Evolutionary conservation across 768 basidiomycete species (phyloP).

Genomic region (Suillus occidentalis): DNA sequence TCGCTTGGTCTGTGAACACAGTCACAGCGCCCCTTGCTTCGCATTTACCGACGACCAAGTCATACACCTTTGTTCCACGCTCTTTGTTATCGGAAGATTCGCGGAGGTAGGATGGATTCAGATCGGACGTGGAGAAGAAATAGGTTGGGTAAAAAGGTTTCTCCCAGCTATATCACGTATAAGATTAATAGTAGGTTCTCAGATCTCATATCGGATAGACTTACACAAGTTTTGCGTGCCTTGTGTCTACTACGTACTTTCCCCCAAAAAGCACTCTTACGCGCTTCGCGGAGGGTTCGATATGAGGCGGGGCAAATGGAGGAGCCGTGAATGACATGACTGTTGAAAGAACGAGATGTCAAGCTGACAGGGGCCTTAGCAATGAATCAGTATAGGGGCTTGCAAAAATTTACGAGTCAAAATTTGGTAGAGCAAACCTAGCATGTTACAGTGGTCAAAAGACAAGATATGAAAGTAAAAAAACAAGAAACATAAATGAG

Average conservation of each 20-base stretch:
- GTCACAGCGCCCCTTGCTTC: conserved; percentile 41
- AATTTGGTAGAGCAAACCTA: neutral
- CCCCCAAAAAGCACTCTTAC: conserved; percentile 41
- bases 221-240: conserved; percentile 45
- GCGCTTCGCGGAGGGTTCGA: neutral
- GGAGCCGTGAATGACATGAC: conserved; percentile 18
- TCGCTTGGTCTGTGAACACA: conserved; percentile 27
- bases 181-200: conserved; percentile 1
- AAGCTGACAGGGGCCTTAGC: neutral
- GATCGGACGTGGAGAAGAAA: conserved; percentile 49
- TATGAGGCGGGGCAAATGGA: conserved; percentile 33
- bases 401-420: neutral
- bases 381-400: neutral
- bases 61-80: conserved; percentile 39
- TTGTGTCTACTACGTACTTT: conserved; percentile 53
- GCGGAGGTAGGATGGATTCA: conserved; percentile 43
- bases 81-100: conserved; percentile 29
- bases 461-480: neutral
- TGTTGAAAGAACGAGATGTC: neutral
- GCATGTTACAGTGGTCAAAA: conserved; percentile 1
- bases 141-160: conserved; percentile 52
- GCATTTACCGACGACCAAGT: conserved; percentile 44
- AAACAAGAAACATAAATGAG: neutral
- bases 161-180: conserved; percentile 48
- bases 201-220: neutral